Conservation (phyloP, 2,329 filamentous ascomycete genomes). For the Penicillium sp. region DNA sequence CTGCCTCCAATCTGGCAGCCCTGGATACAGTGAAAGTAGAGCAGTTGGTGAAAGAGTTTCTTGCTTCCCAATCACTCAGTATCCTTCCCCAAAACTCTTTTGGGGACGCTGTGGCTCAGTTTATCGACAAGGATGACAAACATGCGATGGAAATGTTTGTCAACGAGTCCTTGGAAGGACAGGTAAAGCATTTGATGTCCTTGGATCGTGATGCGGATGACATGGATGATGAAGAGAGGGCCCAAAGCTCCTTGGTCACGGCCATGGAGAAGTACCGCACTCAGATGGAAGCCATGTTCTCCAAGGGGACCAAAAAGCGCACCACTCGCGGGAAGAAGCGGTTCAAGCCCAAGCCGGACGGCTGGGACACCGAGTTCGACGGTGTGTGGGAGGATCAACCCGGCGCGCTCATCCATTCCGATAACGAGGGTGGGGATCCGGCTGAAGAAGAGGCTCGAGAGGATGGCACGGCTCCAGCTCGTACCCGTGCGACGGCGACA, state of each 20-base stretch:
- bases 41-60: constrained; percentile 81
- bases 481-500: constrained; percentile 35
- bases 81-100: constrained; percentile 92
- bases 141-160: constrained; percentile 84
- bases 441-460: constrained; percentile 48
- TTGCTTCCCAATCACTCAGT: constrained; percentile 82
- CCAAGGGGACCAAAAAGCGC: constrained; percentile 61
- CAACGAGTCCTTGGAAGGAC: constrained; percentile 65
- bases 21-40: constrained; percentile 83
- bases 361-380: constrained; percentile 87
- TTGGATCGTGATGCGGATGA: constrained; percentile 67
- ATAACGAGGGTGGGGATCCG: constrained; percentile 50
- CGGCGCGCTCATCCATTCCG: constrained; percentile 58
- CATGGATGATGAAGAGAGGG: constrained; percentile 64
- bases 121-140: constrained; percentile 93
- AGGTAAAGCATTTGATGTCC: constrained; percentile 67
- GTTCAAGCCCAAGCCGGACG: constrained; percentile 72
- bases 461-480: constrained; percentile 42
- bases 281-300: constrained; percentile 69
- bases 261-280: constrained; percentile 72
- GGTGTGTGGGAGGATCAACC: constrained; percentile 82
- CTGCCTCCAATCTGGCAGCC: constrained; percentile 58
- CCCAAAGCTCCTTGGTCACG: constrained; percentile 67
- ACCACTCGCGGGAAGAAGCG: constrained; percentile 51
- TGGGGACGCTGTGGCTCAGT: constrained; percentile 87